Evolutionary conservation across 2,329 filamentous ascomycete species (phyloP), one percentile per base, ranked within the genome.

Genomic region (Acrocalymma vagum): DNA sequence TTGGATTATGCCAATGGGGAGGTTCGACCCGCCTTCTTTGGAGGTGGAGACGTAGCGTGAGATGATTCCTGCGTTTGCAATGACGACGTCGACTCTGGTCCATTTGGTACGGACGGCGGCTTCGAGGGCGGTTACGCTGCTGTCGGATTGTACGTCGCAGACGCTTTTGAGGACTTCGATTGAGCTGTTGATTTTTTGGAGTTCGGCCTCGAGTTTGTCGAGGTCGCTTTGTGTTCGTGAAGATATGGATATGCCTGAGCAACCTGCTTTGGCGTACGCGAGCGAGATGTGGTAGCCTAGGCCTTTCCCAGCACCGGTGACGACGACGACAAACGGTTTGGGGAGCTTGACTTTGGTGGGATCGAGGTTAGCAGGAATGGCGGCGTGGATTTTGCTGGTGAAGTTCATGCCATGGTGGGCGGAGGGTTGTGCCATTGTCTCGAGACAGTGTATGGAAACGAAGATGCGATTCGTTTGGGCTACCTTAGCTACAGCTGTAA

Each of bases 221-320:
- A 61, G 45, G 22, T 58, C 53, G 2, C 28, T 25, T 1, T 9
- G 3, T 31, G 55, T 58, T 9, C 45, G 65, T 2, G 47, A 42
- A 2, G 46, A 78, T 13, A 85, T 69, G 10, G 73, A 76, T 37
- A 86, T 79, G 11, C 67, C 62, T 1, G 75, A 72, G 24, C 74
- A 76, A 3, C 81, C 81, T 5, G 81, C 79, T 50, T 66, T 66
- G 17, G 80, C 82, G 50, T 74, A 84, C 3, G 77, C 75, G 17
- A 79, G 55, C 2, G 79, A 79, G 6, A 76, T 78, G 14, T 75
- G 72, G 9, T 67, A 69, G 9, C 82, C 81, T 15, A 83, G 73
- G 3, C 80, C 80, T 38, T 74, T 77, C 3, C 76, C 78, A 1
- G 76, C 80, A 8, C 81, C 82, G 1, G 75, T 80, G 29, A 85